A percentile compares a stretch with the other conserved stretches of the same genome.
Evolutionary conservation across 257 asterid species (phyloP).

Genomic region (Solanum bulbocastanum): DNA sequence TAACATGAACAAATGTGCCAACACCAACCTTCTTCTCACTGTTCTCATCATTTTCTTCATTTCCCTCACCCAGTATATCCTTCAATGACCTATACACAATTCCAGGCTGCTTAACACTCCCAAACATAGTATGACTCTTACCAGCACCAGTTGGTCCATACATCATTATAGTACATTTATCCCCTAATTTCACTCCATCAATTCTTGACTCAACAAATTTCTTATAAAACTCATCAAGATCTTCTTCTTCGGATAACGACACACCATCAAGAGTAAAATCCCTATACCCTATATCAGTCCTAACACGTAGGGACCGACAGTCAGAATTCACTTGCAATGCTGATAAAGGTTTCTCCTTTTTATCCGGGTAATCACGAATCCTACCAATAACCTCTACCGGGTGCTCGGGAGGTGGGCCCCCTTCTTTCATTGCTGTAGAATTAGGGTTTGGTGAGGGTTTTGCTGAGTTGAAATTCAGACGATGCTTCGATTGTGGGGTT

Average conservation of each 20-base stretch:
- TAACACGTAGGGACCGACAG: slow-evolving; percentile 49
- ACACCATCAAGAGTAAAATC: slow-evolving; percentile 79
- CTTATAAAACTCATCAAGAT: slow-evolving; percentile 59
- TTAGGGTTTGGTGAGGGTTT: slow-evolving; percentile 19
- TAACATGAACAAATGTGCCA: slow-evolving; percentile 78
- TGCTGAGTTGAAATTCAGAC: slow-evolving; percentile 36
- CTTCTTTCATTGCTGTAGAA: slow-evolving; percentile 4
- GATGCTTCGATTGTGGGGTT: slow-evolving; percentile 65
- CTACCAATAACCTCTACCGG: slow-evolving; percentile 89
- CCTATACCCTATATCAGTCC: slow-evolving; percentile 73
- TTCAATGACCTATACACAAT: slow-evolving; percentile 72
- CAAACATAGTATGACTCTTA: slow-evolving; percentile 93
- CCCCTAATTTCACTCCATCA: slow-evolving; percentile 68
- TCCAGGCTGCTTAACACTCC: slow-evolving; percentile 61
- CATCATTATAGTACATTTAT: slow-evolving; percentile 90
- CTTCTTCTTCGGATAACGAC: slow-evolving; percentile 68
- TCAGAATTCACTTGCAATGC: slow-evolving; percentile 47
- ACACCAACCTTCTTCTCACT: slow-evolving; percentile 32
- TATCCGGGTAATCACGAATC: slow-evolving; percentile 64
- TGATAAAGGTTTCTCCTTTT: slow-evolving; percentile 22
- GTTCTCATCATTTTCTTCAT: slow-evolving; percentile 20
- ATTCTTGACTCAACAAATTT: slow-evolving; percentile 70
- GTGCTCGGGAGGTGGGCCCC: slow-evolving; percentile 42
- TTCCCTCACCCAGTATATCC: slow-evolving; percentile 59
- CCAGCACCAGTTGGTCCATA: slow-evolving; percentile 97